Conservation (phyloP, 345 rosid genomes). For the Aquilaria malaccensis region DNA sequence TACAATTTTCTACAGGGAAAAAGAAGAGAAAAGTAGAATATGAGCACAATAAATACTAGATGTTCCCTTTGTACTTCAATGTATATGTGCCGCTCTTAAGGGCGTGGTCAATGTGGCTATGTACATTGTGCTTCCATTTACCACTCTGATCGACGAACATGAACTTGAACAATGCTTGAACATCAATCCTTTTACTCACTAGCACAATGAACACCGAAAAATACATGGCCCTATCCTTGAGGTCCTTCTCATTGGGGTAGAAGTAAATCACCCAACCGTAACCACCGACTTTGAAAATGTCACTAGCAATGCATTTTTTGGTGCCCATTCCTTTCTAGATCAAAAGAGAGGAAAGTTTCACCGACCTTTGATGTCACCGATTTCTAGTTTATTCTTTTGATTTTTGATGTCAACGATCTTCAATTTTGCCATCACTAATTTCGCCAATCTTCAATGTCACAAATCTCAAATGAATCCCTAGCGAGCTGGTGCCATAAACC, state of each 20-base stretch:
- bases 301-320: slow-evolving; percentile 75
- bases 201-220: slow-evolving; percentile 84
- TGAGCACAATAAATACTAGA: slow-evolving; percentile 54
- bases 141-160: slow-evolving; percentile 91
- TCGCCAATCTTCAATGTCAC: no score
- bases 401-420: no score
- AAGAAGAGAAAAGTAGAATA: neutral
- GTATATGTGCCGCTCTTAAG: slow-evolving; percentile 84
- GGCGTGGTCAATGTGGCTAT: slow-evolving; percentile 90
- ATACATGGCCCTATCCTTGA: slow-evolving; percentile 58
- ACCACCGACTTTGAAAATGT: slow-evolving; percentile 79
- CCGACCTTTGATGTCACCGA: no score
- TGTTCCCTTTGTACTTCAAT: slow-evolving; percentile 78
- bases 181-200: slow-evolving; percentile 82
- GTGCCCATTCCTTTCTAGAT: slow-evolving; percentile 53
- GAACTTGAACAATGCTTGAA: slow-evolving; percentile 82
- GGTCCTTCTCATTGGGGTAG: slow-evolving; percentile 85
- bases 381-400: no score
- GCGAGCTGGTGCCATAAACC: no score
- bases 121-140: slow-evolving; percentile 78
- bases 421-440: no score
- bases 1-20: neutral
- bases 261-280: slow-evolving; percentile 91
- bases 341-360: no score
- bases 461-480: no score